Evolutionary conservation across 306 rosid species (phyloP), one percentile per base, ranked within the genome.

Genomic region (Benincasa hispida): DNA sequence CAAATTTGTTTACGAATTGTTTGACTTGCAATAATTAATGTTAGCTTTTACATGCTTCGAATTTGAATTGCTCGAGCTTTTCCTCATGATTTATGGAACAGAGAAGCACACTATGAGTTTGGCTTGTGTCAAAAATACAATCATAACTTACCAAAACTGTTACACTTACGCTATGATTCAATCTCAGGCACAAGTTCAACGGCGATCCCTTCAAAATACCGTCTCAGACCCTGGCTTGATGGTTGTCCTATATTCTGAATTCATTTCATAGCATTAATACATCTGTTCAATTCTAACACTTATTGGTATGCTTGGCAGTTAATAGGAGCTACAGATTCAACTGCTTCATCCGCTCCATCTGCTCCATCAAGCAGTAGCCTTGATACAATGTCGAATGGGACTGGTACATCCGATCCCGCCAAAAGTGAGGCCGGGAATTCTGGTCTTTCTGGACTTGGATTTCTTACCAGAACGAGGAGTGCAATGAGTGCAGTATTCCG

Each of bases 391-490:
- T 32, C 76, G 25, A 42, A 70, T 70, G 84, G 73, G 77, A 42
- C 55, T 50, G 7, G 78, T 55, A 55, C 81, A 53, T 54, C 37
- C 32, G 89, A 72, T 53, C 78, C 66, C 28, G 75, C 82, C 72
- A 77, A n/a, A 34, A 82, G 66, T 13, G 89, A 84, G 37, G 27
- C 79, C 59, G 85, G 91, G 1, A 84, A 87, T 80, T 81, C 92
- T 25, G 84, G 96, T 58, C 78, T 90, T 61, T 87, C 84, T 51
- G 91, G 95, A 76, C 67, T 84, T 17, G 45, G 84, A 17, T 72
- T 72, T 50, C 81, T 92, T 51, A 41, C 84, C 21, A 87, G 99
- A 84, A 90, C 97, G 0, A 86, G 87, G 15, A 90, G 97, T 65
- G 93, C 90, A 1, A 89, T 97, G 57, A 85, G 53, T 48, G 83